These are phyloP conservation scores for Chaetomiaceae sp. DNA, from an alignment of 2,329 filamentous ascomycete species.

Conservation along the genomic window DNA sequence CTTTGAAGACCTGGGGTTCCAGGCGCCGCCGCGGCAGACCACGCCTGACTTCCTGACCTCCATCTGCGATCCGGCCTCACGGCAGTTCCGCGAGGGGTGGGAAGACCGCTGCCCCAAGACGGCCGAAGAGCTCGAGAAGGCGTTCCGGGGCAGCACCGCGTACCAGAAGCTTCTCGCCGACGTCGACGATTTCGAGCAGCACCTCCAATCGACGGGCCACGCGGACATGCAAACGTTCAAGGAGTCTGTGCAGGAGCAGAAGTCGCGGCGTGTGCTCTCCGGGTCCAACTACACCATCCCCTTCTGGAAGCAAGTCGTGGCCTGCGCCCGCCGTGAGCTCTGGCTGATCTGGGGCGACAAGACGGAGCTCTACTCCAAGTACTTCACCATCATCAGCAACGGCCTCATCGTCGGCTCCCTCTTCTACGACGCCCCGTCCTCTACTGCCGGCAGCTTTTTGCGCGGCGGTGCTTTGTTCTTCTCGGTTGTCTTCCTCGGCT, in stretches of 20 bases:
- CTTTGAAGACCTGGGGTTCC: constrained; percentile 64
- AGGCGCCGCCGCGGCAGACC: constrained; percentile 55
- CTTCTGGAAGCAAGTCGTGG: constrained; percentile 65
- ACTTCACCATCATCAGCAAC: constrained; percentile 73
- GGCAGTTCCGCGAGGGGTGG: constrained; percentile 61
- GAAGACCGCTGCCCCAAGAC: constrained; percentile 66
- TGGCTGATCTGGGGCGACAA: constrained; percentile 75
- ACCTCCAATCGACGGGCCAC: constrained; percentile 21
- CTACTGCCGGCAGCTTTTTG: constrained; percentile 60
- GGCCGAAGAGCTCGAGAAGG: constrained; percentile 59
- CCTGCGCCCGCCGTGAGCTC: constrained; percentile 58
- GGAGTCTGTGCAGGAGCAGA: constrained; percentile 44
- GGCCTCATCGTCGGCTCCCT: constrained; percentile 71
- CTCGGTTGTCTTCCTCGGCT: constrained; percentile 48
- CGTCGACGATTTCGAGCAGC: constrained; percentile 41
- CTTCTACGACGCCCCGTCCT: constrained; percentile 63
- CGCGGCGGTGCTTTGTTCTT: constrained; percentile 48
- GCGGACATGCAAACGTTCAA: constrained; percentile 23
- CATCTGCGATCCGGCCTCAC: constrained; percentile 67
- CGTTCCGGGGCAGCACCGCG: constrained; percentile 58
- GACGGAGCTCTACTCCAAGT: constrained; percentile 70
- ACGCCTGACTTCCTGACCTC: constrained; percentile 76
- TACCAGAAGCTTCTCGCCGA: constrained; percentile 56
- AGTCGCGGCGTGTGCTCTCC: constrained; percentile 30
- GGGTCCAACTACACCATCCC: constrained; percentile 65